Evolutionary conservation across 1,139 yeast species (phyloP).

Genomic region (Saccharomycopsis phalli): DNA sequence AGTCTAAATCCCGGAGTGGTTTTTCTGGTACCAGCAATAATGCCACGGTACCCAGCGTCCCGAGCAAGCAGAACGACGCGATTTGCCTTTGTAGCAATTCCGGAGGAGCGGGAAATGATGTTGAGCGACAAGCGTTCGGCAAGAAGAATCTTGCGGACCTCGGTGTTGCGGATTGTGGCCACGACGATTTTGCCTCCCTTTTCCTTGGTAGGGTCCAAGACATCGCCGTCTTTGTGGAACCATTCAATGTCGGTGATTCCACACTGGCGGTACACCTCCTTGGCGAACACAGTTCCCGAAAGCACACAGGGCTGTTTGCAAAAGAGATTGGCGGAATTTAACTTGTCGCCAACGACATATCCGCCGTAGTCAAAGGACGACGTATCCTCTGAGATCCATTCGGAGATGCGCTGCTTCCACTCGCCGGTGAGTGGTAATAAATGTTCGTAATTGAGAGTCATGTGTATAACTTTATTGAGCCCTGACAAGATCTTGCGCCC

Average conservation of each 20-base stretch:
- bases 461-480: too few species aligned
- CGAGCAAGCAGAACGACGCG: conserved; percentile 54
- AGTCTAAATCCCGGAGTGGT: conserved; percentile 93
- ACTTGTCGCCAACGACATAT: conserved; percentile 75
- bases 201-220: conserved; percentile 37
- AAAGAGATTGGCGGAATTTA: conserved; percentile 65
- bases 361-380: conserved; percentile 95
- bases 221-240: conserved; percentile 62
- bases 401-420: conserved; percentile 73
- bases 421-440: conserved; percentile 64
- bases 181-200: conserved; percentile 55
- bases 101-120: conserved; percentile 73
- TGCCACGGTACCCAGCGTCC: conserved; percentile 65
- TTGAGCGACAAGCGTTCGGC: conserved; percentile 87
- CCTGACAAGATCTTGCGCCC: too few species aligned
- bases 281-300: conserved; percentile 87
- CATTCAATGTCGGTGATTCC: conserved; percentile 55
- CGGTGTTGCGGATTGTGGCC: conserved; percentile 63
- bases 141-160: conserved; percentile 66
- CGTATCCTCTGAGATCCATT: conserved; percentile 77
- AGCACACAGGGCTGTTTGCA: conserved; percentile 76
- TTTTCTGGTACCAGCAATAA: conserved; percentile 94
- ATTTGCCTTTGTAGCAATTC: conserved; percentile 76
- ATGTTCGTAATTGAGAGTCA: conserved; percentile 31
- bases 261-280: conserved; percentile 76